Conservation (phyloP, 805 yeast genomes). For the Gaillardinia entomophila region DNA sequence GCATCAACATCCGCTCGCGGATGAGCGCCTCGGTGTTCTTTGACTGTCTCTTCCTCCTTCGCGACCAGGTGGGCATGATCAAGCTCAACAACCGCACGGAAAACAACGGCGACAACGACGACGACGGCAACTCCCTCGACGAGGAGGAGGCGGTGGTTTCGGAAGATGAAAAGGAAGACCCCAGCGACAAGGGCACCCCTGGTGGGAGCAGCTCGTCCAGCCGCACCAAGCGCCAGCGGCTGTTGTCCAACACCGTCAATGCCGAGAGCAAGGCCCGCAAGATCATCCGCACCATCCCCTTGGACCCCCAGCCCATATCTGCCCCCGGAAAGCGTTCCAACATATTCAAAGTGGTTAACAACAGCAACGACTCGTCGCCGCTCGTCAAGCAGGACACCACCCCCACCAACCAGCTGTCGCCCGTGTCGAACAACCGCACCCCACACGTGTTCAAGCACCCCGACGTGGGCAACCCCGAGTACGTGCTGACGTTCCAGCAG, state of each 20-base stretch:
- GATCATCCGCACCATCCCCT: conserved; percentile 71
- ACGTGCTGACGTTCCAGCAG: not conserved
- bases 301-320: conserved; percentile 76
- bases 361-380: conserved; percentile 28
- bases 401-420: conserved; percentile 2
- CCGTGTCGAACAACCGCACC: not conserved
- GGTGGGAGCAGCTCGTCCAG: conserved; percentile 31
- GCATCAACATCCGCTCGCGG: conserved; percentile 66
- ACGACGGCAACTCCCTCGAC: conserved; percentile 9
- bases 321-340: conserved; percentile 28
- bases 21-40: conserved; percentile 92
- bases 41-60: conserved; percentile 77
- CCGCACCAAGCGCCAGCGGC: conserved; percentile 35
- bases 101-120: conserved; percentile 5
- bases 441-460: not conserved
- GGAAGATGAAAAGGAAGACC: conserved; percentile 12
- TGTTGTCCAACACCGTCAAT: conserved; percentile 49
- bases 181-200: conserved; percentile 29
- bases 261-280: conserved; percentile 71
- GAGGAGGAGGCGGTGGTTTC: conserved; percentile 16
- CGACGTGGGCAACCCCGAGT: not conserved
- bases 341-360: conserved; percentile 33
- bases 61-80: conserved; percentile 86
- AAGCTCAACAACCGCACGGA: conserved; percentile 40
- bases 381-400: conserved; percentile 6